phyloP scores from a whole-genome alignment of 2,329 filamentous ascomycete species.

The Chaetoscypha palmicola region DNA sequence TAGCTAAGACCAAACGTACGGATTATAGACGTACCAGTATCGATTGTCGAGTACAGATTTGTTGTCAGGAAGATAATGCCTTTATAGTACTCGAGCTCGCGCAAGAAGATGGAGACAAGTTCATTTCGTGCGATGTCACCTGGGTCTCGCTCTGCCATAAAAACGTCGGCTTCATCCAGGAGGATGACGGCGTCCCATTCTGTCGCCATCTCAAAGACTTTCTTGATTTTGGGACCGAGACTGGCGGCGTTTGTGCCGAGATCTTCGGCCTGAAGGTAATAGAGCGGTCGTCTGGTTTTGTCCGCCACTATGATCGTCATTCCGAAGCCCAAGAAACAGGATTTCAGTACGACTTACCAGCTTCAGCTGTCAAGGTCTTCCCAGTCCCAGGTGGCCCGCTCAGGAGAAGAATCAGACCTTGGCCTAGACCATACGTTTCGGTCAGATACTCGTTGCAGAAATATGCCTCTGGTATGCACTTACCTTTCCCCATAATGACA shows the following conservation, averaged over 20 bases:
- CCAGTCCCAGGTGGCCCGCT: conserved; percentile 17
- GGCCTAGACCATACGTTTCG: no score
- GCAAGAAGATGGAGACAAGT: conserved; percentile 36
- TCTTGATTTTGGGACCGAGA: conserved; percentile 17
- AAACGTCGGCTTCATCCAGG: conserved; percentile 42
- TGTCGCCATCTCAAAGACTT: conserved; percentile 20
- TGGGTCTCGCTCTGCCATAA: conserved; percentile 41
- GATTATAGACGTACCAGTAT: no score
- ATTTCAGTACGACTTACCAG: conserved; percentile 11
- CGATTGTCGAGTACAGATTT: conserved; percentile 29
- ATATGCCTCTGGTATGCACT: no score
- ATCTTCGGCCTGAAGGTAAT: conserved; percentile 19
- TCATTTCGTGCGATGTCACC: conserved; percentile 43
- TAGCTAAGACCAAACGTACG: no score
- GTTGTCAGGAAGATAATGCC: conserved; percentile 28
- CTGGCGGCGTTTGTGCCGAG: conserved; percentile 14
- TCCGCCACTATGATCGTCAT: conserved; percentile 11
- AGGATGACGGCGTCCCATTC: conserved; percentile 21
- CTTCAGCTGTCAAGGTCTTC: conserved; percentile 33
- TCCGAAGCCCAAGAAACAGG: no score
- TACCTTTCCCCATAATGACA: conserved; percentile 31
- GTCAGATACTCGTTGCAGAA: no score
- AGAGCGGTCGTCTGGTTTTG: conserved; percentile 15
- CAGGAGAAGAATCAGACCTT: conserved; percentile 18
- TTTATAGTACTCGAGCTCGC: conserved; percentile 14